Evolutionary conservation across 768 basidiomycete species (phyloP), one percentile per base, ranked within the genome.

Genomic region (Multifurca ochricompacta): DNA sequence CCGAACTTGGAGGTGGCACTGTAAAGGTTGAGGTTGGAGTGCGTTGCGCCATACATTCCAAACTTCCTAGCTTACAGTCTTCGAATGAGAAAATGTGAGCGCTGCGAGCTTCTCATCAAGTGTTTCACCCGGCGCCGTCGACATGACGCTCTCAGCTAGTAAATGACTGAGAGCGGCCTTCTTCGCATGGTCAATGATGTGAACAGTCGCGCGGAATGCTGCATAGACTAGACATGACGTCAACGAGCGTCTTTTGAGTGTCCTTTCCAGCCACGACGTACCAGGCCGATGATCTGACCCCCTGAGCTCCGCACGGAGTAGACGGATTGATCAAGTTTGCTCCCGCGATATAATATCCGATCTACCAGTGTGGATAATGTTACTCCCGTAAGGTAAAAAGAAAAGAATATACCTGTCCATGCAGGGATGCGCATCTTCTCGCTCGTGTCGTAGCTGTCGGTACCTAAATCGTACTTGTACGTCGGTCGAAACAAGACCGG

Each of bases 251-350:
- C n/a, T n/a, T n/a, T n/a, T n/a, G 8, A 34, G 27, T 13, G 1
- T 35, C 19, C 8, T 10, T 34, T 23, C n/a, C 4, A 21, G 14
- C 11, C 27, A 25, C n/a, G 47, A 59, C 71, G 48, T 58, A 85
- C 91, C 90, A 67, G 96, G 96, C 65, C 87, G 84, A 66, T 99
- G 96, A 71, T 99, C 96, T 6, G 96, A 99, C n/a, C 87, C 82
- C 64, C 74, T 76, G 53, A 99, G 70, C 61, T 95, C 91, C 6
- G 90, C 86, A 55, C 92, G 76, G 84, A 82, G 68, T 99, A 99
- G 8, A 82, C 77, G 0, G 79, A 73, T 42, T 93, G 74, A 58
- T 91, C 84, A 23, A 97, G 74, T 31, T 74, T 72, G 31, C 65
- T 65, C 9, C 95, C 95, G 57, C 80, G 81, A 71, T 85, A 94